A percentile compares a stretch with the other conserved stretches of the same genome.
These are phyloP conservation scores for Pleurotus djamor DNA, from an alignment of 768 basidiomycete genomes.

Conservation along the genomic window DNA sequence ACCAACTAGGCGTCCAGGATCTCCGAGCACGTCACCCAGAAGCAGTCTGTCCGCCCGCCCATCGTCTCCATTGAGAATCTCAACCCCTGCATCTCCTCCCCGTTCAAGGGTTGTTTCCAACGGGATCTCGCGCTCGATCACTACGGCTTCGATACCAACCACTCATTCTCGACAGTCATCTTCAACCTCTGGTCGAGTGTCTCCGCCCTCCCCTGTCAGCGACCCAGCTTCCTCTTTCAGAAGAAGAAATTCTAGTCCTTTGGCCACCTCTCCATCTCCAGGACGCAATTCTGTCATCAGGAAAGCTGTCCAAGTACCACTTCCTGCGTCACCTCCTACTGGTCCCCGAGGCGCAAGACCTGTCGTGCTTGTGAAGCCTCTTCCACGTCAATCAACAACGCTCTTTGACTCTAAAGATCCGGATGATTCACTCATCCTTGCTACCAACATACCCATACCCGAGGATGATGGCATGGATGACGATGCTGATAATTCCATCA, in stretches of 20 bases:
- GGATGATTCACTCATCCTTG: constrained; percentile 67
- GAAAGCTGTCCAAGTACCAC: constrained; percentile 32
- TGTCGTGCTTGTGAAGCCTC: constrained; percentile 28
- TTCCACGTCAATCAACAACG: constrained; percentile 38
- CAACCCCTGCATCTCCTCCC: constrained; percentile 46
- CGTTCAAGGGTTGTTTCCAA: constrained; percentile 40
- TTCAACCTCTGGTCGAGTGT: constrained; percentile 28
- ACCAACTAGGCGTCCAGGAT: constrained; percentile 42
- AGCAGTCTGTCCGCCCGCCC: constrained; percentile 34
- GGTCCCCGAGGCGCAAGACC: constrained; percentile 20
- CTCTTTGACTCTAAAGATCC: constrained; percentile 37
- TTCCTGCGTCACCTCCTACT: constrained; percentile 35
- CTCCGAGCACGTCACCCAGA: constrained; percentile 37
- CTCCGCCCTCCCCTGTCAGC: constrained; percentile 38
- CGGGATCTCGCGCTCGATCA: constrained; percentile 41
- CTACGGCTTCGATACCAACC: constrained; percentile 23
- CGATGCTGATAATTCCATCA: constrained; percentile 56
- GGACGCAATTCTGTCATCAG: constrained; percentile 32
- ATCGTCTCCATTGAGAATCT: constrained; percentile 43
- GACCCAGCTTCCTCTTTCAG: constrained; percentile 31
- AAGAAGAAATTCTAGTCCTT: constrained; percentile 49
- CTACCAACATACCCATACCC: constrained; percentile 73
- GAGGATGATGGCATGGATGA: constrained; percentile 66
- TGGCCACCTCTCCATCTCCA: constrained; percentile 28
- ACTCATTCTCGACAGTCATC: constrained; percentile 41